These are phyloP conservation scores for Dothideomycetidae sp. DNA, from an alignment of 2,329 filamentous ascomycete species.

Conservation along the genomic window DNA sequence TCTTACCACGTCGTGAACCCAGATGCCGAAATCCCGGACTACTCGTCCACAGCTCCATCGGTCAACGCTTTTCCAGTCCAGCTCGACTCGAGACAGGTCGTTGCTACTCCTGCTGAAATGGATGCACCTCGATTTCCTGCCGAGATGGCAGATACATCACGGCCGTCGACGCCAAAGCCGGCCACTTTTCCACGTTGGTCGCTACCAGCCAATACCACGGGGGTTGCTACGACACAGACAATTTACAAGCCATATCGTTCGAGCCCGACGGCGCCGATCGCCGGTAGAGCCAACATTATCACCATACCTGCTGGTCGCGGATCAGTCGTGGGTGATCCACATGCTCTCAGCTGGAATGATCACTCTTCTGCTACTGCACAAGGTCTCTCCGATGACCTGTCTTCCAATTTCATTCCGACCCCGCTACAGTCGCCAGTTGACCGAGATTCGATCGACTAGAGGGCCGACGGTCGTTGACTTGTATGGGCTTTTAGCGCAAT, in stretches of 20 bases:
- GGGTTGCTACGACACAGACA: conserved; percentile 1
- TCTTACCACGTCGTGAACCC: conserved; percentile 8
- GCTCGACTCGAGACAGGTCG: conserved; percentile 3
- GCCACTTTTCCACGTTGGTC: background rate
- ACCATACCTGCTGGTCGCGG: too few relatives aligned
- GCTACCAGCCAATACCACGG: too few relatives aligned
- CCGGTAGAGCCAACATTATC: background rate
- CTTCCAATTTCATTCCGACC: background rate
- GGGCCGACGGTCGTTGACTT: too few relatives aligned
- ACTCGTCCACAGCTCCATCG: conserved; percentile 4
- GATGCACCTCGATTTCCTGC: background rate
- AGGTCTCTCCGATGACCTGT: background rate
- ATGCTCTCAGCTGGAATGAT: conserved; percentile 7
- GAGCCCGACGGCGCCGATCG: background rate
- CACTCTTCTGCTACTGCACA: conserved; percentile 3
- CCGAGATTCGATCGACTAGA: too few relatives aligned
- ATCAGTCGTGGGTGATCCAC: too few relatives aligned
- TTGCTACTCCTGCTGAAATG: background rate
- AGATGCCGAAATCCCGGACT: background rate
- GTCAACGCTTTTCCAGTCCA: conserved; percentile 4
- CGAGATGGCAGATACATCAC: conserved; percentile 8
- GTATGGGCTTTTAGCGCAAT: too few relatives aligned
- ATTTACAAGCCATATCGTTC: conserved; percentile 9
- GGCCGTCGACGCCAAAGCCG: background rate
- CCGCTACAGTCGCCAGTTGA: background rate